phyloP scores from a whole-genome alignment of 1,284 basidiomycete genomes.

The Erythrobasidium hasegawianum region DNA sequence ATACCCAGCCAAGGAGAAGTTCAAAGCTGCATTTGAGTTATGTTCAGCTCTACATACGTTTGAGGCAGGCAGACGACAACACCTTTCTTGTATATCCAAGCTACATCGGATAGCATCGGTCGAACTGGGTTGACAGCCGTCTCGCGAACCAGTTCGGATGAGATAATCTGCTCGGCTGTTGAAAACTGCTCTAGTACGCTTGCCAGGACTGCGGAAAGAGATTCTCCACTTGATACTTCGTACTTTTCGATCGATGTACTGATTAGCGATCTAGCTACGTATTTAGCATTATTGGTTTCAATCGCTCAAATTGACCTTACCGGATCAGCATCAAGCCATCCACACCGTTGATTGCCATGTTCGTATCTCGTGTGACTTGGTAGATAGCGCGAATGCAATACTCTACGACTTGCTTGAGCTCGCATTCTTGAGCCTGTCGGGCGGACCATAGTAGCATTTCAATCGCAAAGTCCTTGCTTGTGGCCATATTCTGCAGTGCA shows the following conservation, averaged over 20 bases:
- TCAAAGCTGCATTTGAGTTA: neutral
- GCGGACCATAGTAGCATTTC: constrained; percentile 25
- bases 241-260: neutral
- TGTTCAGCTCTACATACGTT: neutral
- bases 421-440: constrained; percentile 17
- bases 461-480: constrained; percentile 7
- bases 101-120: neutral
- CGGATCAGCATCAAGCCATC: constrained; percentile 7
- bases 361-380: neutral
- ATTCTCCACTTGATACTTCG: neutral
- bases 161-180: neutral
- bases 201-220: neutral
- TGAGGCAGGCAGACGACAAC: neutral
- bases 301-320: neutral
- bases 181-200: neutral
- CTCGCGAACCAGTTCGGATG: neutral
- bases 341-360: neutral
- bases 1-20: neutral
- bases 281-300: neutral
- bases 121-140: neutral
- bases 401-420: constrained; percentile 1
- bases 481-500: neutral
- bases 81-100: constrained; percentile 25
- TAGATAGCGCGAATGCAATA: constrained; percentile 3
- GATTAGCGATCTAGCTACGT: neutral